Evolutionary conservation across 768 basidiomycete species (phyloP).

Genomic region (Boletus eberwhitei): DNA sequence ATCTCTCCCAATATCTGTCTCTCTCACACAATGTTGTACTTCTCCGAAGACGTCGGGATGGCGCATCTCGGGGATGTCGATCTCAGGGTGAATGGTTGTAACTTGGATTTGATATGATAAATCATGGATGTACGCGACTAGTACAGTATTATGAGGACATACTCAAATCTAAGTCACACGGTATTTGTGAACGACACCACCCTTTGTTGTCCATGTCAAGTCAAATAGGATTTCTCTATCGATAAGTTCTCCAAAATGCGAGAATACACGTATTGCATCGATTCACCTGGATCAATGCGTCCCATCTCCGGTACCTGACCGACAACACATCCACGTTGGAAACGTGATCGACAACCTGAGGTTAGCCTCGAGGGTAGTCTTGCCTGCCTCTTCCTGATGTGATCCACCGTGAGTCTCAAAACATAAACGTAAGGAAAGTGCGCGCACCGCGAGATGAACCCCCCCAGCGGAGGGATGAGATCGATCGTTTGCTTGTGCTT

Average conservation of each 20-base stretch:
- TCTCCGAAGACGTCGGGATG: background rate
- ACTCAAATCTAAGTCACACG: too few species aligned
- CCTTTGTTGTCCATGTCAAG: too few species aligned
- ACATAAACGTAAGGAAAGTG: too few species aligned
- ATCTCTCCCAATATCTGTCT: conserved; percentile 25
- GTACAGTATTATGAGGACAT: too few species aligned
- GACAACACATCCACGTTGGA: too few species aligned
- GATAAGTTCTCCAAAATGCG: too few species aligned
- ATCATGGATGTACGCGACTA: too few species aligned
- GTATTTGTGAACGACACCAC: too few species aligned
- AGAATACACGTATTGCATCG: background rate
- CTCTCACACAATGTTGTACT: conserved; percentile 24
- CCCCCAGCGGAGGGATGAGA: background rate
- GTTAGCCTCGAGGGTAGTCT: too few species aligned
- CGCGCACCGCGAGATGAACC: background rate
- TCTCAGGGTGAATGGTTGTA: background rate
- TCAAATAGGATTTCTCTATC: too few species aligned
- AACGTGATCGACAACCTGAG: background rate
- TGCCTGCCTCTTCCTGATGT: background rate
- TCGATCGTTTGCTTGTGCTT: background rate
- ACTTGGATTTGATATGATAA: too few species aligned
- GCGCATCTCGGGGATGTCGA: background rate
- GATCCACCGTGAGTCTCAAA: background rate
- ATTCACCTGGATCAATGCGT: background rate
- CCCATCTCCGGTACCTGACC: background rate